Base-by-base conservation (phyloP, 1,284 basidiomycete genomes). In the Marasmius fiardii region DNA sequence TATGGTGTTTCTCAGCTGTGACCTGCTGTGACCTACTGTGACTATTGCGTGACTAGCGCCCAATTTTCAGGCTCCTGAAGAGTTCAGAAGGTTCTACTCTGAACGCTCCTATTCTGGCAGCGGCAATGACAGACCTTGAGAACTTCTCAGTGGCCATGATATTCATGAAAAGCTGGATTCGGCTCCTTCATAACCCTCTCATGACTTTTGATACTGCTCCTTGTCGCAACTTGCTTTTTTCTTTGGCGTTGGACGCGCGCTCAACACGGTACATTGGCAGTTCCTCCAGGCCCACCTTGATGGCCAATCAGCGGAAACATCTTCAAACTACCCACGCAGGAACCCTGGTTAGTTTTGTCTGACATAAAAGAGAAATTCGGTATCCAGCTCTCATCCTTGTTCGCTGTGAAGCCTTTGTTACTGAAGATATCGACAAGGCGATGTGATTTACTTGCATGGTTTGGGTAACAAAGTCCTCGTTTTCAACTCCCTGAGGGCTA, bases 401-500 rank as follows among this genome's bases (percentile, higher is more conserved):
- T 11, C 47, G 18, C 14, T 34, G 18, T 34, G n/a, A n/a, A n/a
- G 14, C 21, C 24, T n/a, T n/a, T n/a, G 26, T 34, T 20, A 50
- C 8, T 34, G 14, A 33, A 20, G 11, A 50, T 14, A 21, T 45
- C 21, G 52, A 3, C n/a, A 31, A 68, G 65, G 68, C 4, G 65
- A 67, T 44, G 31, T 70, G 8, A 61, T 68, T 18, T 67, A 65
- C 49, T 56, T 66, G 2, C 59, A 67, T 21, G 65, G 55, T 5
- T 33, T 71, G 1, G 70, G 70, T 2, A 68, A 62, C 33, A 57
- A 35, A 12, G 57, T 68, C 10, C 57, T 74, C 10, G 58, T 74
- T 14, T 47, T 75, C 10, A 74, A 74, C 58, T 67, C 68, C 10
- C 52, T 68, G 12, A 58, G 67, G 16, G 60, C 64, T 3, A 64